These are phyloP conservation scores for Tuber microsphaerosporum DNA, from an alignment of 495 filamentous ascomycete genomes.

Conservation along the genomic window DNA sequence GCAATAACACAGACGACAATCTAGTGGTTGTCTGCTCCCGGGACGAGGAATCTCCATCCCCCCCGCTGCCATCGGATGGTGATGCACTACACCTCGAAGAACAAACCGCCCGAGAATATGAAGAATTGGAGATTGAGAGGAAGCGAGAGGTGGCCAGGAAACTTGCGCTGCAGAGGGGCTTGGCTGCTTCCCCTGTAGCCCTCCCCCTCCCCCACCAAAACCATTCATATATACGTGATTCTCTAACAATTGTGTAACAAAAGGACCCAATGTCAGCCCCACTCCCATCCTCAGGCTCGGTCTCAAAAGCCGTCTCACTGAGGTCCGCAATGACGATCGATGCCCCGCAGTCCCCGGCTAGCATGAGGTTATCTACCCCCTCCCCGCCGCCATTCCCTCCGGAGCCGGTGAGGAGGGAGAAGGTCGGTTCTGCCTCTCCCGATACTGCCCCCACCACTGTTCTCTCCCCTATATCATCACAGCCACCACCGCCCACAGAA, in stretches of 20 bases:
- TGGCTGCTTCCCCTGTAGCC: conserved; percentile 40
- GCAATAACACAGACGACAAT: conserved; percentile 58
- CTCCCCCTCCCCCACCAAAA: background rate
- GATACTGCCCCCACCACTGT: background rate
- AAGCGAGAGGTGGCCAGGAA: conserved; percentile 65
- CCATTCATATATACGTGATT: background rate
- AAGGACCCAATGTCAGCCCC: background rate
- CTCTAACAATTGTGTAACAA: conserved; percentile 3
- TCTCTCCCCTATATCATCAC: background rate
- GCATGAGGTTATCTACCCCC: conserved; percentile 1
- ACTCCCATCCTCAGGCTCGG: background rate
- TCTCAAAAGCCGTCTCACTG: background rate
- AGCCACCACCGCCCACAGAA: background rate
- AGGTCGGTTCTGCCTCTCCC: background rate
- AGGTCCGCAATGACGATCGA: background rate
- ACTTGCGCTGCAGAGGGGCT: conserved; percentile 63
- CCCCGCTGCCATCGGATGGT: conserved; percentile 50
- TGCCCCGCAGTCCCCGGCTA: background rate
- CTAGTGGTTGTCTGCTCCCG: conserved; percentile 61
- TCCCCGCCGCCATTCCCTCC: conserved; percentile 3
- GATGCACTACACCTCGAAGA: conserved; percentile 73
- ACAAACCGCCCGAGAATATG: conserved; percentile 56
- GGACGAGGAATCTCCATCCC: conserved; percentile 54
- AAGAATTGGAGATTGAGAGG: conserved; percentile 62
- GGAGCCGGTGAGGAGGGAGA: background rate